Conservation (phyloP, 202 grass and related monocot genomes). For the Carex sylvatica region DNA sequence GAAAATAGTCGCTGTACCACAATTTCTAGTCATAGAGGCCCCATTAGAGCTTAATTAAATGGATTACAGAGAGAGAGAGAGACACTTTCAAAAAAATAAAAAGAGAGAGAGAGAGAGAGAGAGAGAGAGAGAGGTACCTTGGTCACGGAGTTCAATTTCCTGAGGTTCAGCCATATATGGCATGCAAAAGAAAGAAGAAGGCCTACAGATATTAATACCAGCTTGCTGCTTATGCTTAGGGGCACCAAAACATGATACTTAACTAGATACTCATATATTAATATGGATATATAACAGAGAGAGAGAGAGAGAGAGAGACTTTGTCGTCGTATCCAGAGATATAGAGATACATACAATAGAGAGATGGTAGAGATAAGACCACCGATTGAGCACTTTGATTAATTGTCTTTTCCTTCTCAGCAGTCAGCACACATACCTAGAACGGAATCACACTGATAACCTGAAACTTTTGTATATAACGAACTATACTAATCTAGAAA, state of each 20-base stretch:
- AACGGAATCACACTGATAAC: neutral
- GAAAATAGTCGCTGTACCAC: neutral
- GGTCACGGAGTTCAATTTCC: slow-evolving; percentile 52
- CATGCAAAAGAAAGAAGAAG: neutral
- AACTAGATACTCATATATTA: neutral
- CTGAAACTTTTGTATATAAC: neutral
- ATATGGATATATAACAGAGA: neutral
- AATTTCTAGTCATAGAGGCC: neutral
- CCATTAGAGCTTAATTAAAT: neutral
- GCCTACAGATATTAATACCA: too few species aligned
- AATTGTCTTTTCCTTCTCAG: slow-evolving; percentile 1
- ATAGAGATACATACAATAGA: neutral
- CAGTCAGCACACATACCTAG: neutral
- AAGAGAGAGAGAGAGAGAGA: neutral
- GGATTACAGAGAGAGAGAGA: neutral
- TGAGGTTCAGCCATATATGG: slow-evolving; percentile 44
- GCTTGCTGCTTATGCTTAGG: neutral
- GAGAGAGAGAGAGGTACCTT: slow-evolving; percentile 27
- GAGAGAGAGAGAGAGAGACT: too few species aligned
- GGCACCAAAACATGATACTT: neutral
- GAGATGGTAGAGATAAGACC: neutral
- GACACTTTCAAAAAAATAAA: neutral
- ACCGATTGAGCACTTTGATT: neutral
- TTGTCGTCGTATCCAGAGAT: neutral
- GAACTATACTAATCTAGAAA: neutral